Conservation (phyloP, 2,329 filamentous ascomycete species). For the Diaporthe capsici region DNA sequence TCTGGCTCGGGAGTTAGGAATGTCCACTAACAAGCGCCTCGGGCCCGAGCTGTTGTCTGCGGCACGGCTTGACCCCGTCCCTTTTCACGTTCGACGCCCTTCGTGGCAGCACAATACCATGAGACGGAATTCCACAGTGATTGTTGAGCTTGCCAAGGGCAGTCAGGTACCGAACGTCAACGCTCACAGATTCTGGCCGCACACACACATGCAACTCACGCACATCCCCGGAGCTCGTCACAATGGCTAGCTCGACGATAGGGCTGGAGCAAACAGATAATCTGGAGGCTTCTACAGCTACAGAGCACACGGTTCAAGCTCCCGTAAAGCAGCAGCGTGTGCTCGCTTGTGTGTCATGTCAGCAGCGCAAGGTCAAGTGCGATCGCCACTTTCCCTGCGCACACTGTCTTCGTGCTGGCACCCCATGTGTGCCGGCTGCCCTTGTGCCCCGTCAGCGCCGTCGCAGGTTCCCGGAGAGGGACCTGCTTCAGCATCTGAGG, state of each 20-base stretch:
- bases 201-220: background rate
- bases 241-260: background rate
- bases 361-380: conserved; percentile 76
- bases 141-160: background rate
- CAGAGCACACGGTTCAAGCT: conserved; percentile 29
- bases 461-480: conserved; percentile 68
- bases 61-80: too few species aligned
- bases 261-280: background rate
- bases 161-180: background rate
- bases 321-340: conserved; percentile 41
- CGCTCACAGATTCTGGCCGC: background rate
- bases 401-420: conserved; percentile 62
- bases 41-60: background rate
- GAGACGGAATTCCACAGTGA: background rate
- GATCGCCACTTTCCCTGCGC: conserved; percentile 71
- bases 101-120: background rate
- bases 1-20: background rate
- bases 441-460: conserved; percentile 55
- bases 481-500: conserved; percentile 69
- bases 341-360: conserved; percentile 70
- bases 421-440: conserved; percentile 60
- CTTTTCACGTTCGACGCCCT: too few species aligned
- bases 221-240: background rate
- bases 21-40: background rate
- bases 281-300: background rate